phyloP scores from a whole-genome alignment of 2,329 filamentous ascomycete species.

The Xylaria sp. region DNA sequence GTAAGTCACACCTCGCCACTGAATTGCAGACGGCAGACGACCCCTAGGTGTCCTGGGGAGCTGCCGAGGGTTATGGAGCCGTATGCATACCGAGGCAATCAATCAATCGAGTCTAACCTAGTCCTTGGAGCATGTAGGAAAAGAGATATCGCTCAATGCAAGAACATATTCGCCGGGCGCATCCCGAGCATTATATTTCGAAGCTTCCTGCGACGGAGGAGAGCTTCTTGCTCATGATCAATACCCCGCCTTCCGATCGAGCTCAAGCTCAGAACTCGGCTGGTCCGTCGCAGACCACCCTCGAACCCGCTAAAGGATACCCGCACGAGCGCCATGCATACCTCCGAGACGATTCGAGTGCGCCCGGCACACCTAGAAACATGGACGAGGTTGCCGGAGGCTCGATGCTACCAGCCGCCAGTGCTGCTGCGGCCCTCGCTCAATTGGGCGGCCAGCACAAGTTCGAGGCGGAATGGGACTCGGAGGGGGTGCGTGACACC shows the following conservation, averaged over 20 bases:
- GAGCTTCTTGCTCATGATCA: conserved; percentile 97
- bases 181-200: conserved; percentile 95
- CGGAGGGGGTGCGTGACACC: conserved; percentile 66
- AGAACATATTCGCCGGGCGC: conserved; percentile 96
- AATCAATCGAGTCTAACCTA: conserved; percentile 25
- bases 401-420: conserved; percentile 68
- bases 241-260: conserved; percentile 77
- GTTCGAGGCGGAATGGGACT: conserved; percentile 75
- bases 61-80: no score
- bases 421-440: conserved; percentile 82
- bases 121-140: conserved; percentile 60
- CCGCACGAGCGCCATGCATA: conserved; percentile 67
- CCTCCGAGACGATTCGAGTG: conserved; percentile 67
- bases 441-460: conserved; percentile 76
- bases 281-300: conserved; percentile 32
- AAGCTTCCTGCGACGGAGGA: conserved; percentile 98
- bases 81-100: no score
- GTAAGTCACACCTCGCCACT: no score
- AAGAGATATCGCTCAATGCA: conserved; percentile 98
- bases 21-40: no score
- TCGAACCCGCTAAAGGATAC: conserved; percentile 49
- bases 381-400: conserved; percentile 70
- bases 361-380: conserved; percentile 68
- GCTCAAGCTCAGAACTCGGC: conserved; percentile 50
- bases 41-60: no score